A percentile compares a stretch with the other conserved stretches of the same genome.
Conservation (phyloP, 2,329 filamentous ascomycete species). For the Pseudogymnoascus sp. region DNA sequence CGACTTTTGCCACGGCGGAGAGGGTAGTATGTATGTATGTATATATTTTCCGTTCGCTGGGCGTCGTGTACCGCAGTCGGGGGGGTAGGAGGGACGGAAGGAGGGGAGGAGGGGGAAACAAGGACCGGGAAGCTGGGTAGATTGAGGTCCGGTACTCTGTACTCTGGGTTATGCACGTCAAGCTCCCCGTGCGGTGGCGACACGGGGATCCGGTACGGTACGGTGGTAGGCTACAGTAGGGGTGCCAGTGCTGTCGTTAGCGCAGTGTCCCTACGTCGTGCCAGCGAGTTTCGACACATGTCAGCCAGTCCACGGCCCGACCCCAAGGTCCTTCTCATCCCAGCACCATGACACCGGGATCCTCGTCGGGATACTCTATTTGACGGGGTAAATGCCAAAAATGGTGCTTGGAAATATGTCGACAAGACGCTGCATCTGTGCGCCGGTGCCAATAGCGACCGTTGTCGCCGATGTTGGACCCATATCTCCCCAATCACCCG, state of each 20-base stretch:
- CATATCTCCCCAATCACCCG: background rate
- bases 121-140: constrained; percentile 1
- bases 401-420: background rate
- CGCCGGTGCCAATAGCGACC: background rate
- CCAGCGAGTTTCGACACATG: background rate
- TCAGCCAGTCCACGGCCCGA: background rate
- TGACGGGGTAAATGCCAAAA: background rate
- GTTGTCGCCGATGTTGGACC: background rate
- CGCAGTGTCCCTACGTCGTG: background rate
- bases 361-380: background rate
- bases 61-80: background rate
- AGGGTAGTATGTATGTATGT: constrained; percentile 4
- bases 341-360: constrained; percentile 3
- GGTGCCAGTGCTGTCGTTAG: background rate
- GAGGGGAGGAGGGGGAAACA: background rate
- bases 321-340: background rate
- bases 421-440: background rate
- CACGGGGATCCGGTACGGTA: background rate
- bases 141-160: background rate
- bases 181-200: constrained; percentile 2
- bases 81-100: background rate
- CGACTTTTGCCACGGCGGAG: background rate
- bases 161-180: background rate
- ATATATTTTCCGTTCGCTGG: background rate
- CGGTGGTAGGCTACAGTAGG: background rate